Evolutionary conservation across 495 filamentous ascomycete genomes (phyloP).

Genomic region (Rhizodiscina lignyota): DNA sequence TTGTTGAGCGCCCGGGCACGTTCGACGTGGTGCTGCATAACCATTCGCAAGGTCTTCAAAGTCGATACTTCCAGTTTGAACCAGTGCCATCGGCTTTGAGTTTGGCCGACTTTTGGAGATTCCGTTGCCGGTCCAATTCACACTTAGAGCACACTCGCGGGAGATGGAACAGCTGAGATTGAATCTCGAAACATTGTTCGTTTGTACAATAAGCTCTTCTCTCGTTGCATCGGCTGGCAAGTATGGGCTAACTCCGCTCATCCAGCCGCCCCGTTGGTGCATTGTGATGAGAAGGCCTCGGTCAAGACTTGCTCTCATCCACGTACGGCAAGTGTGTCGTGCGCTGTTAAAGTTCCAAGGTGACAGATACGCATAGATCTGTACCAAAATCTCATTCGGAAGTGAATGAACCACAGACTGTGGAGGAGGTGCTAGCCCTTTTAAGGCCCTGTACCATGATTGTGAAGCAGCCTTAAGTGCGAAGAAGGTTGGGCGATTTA

Average conservation of each 20-base stretch:
- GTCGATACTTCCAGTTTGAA: conserved; percentile 9
- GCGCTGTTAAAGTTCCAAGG: conserved; percentile 51
- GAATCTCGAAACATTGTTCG: conserved; percentile 37
- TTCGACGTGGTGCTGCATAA: conserved; percentile 6
- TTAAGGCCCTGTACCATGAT: too few relatives aligned
- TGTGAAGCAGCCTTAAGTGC: too few relatives aligned
- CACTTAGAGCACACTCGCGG: conserved; percentile 41
- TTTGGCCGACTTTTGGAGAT: conserved; percentile 5
- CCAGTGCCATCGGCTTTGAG: background rate
- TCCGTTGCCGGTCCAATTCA: conserved; percentile 30
- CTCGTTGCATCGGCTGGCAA: too few relatives aligned
- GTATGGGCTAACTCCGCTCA: conserved; percentile 27
- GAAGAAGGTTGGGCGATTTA: too few relatives aligned
- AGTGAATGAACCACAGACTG: conserved; percentile 19
- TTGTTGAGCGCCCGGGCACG: conserved; percentile 2
- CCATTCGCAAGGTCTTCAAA: conserved; percentile 21
- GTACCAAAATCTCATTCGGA: conserved; percentile 45
- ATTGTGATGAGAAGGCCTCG: conserved; percentile 31
- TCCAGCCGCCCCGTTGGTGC: conserved; percentile 45
- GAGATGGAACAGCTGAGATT: conserved; percentile 43
- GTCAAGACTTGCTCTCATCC: conserved; percentile 49
- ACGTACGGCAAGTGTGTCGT: conserved; percentile 44
- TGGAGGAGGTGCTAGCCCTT: too few relatives aligned
- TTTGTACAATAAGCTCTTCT: conserved; percentile 18
- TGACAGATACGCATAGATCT: conserved; percentile 36